A percentile compares a stretch with the other conserved stretches of the same genome.
Evolutionary conservation across 805 yeast genomes (phyloP).

Genomic region (Ogataea dorogensis): DNA sequence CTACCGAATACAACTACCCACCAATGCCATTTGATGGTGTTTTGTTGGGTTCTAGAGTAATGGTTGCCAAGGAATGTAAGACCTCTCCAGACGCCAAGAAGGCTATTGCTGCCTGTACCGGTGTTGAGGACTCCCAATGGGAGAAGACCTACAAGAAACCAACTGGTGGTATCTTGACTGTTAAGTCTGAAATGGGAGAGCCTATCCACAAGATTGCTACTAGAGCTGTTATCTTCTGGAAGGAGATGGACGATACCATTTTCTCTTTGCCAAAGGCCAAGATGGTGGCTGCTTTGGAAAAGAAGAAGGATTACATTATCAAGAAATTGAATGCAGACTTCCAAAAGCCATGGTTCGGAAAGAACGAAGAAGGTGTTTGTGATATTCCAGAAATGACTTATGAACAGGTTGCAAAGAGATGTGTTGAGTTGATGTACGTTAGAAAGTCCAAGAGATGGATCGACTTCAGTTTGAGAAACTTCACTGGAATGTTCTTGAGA

Average conservation of each 20-base stretch:
- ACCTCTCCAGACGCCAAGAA: conserved; percentile 92
- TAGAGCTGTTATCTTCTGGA: conserved; percentile 96
- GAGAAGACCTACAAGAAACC: conserved; percentile 91
- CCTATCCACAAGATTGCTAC: conserved; percentile 99
- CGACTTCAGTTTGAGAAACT: conserved; percentile 79
- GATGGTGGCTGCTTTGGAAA: conserved; percentile 72
- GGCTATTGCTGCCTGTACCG: conserved; percentile 86
- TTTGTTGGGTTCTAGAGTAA: conserved; percentile 92
- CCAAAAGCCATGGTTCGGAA: conserved; percentile 98
- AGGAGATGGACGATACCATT: conserved; percentile 92
- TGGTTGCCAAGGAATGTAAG: conserved; percentile 95
- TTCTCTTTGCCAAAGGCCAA: conserved; percentile 89
- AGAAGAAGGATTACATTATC: conserved; percentile 86
- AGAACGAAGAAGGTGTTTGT: conserved; percentile 70
- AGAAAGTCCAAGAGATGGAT: conserved; percentile 81
- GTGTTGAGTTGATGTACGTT: conserved; percentile 86
- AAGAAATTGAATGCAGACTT: conserved; percentile 84
- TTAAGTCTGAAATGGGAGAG: conserved; percentile 98
- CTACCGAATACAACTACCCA: conserved; percentile 82
- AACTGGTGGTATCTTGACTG: conserved; percentile 96
- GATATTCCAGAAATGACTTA: conserved; percentile 96
- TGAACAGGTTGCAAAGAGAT: conserved; percentile 81
- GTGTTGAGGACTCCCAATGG: conserved; percentile 89
- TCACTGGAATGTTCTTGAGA: conserved; percentile 81
- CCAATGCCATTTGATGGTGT: conserved; percentile 99